A percentile compares a stretch with the other conserved stretches of the same genome.
These are phyloP conservation scores for Kandelia obovata DNA, from an alignment of 345 rosid genomes.

Conservation along the genomic window DNA sequence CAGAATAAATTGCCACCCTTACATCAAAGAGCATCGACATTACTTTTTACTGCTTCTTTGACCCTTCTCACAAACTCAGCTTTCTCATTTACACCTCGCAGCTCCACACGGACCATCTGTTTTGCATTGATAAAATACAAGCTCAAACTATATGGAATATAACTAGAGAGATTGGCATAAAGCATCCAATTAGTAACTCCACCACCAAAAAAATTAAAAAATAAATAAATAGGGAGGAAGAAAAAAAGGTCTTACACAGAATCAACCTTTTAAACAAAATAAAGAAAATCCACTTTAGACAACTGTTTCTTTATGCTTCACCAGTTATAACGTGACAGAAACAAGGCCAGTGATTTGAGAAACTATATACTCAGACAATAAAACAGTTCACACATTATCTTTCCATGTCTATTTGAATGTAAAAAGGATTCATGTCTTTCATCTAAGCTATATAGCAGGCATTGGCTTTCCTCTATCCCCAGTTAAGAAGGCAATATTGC, in stretches of 20 bases:
- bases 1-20: neutral
- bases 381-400: too few species aligned
- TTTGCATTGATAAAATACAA: slow-evolving; percentile 18
- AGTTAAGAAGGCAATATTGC: too few species aligned
- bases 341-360: too few species aligned
- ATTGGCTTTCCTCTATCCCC: too few species aligned
- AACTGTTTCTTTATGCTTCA: too few species aligned
- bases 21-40: slow-evolving; percentile 20
- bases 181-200: neutral
- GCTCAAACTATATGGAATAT: neutral
- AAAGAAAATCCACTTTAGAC: too few species aligned
- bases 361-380: too few species aligned
- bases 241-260: neutral
- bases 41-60: slow-evolving; percentile 69
- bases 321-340: too few species aligned
- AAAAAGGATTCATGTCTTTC: neutral
- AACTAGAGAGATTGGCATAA: neutral
- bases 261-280: too few species aligned
- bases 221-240: neutral
- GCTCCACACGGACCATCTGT: slow-evolving; percentile 68
- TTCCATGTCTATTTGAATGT: too few species aligned
- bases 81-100: slow-evolving; percentile 50
- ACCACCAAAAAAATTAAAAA: neutral
- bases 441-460: neutral
- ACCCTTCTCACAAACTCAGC: slow-evolving; percentile 72